A percentile compares a stretch with the other conserved stretches of the same genome.
These are phyloP conservation scores for Fusarium sp. DNA, from an alignment of 2,329 filamentous ascomycete genomes.

Conservation along the genomic window DNA sequence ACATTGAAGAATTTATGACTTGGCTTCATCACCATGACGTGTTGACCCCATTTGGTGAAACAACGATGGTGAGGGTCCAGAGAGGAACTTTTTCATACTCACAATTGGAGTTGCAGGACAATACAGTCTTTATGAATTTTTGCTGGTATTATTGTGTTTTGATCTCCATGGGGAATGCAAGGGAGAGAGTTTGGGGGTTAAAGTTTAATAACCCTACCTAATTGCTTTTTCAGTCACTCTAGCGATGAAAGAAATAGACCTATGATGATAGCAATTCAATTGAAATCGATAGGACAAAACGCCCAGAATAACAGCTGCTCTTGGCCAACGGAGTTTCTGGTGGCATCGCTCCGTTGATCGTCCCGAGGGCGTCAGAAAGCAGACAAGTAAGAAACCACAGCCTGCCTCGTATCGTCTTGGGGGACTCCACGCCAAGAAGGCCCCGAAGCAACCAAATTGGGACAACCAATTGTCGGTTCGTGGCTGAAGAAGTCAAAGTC, in stretches of 20 bases:
- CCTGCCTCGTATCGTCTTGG: constrained; percentile 34
- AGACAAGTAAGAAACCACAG: constrained; percentile 21
- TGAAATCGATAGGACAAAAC: neutral
- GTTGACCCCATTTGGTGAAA: constrained; percentile 17
- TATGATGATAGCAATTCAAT: neutral
- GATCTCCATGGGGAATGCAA: constrained; percentile 22
- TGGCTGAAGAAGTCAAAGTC: constrained; percentile 11
- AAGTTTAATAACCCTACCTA: constrained; percentile 3
- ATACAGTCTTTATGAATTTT: neutral
- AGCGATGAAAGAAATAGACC: neutral
- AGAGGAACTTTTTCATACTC: neutral
- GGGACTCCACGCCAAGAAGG: constrained; percentile 21
- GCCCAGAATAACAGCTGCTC: neutral
- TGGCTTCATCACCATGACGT: constrained; percentile 37
- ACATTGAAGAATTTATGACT: constrained; percentile 13
- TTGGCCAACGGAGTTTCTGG: constrained; percentile 1
- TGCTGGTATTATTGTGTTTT: neutral
- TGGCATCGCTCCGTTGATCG: constrained; percentile 26
- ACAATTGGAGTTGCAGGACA: neutral
- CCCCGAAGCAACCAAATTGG: constrained; percentile 16
- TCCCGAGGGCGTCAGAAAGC: constrained; percentile 14
- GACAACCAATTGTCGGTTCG: constrained; percentile 13
- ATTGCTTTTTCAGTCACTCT: neutral
- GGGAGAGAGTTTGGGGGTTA: constrained; percentile 17
- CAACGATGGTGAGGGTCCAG: neutral